Percentiles rank a stretch among this genome's conserved stretches.
Evolutionary conservation across 73 alveolate species (phyloP).

Genomic region (Diophrys appendiculata): DNA sequence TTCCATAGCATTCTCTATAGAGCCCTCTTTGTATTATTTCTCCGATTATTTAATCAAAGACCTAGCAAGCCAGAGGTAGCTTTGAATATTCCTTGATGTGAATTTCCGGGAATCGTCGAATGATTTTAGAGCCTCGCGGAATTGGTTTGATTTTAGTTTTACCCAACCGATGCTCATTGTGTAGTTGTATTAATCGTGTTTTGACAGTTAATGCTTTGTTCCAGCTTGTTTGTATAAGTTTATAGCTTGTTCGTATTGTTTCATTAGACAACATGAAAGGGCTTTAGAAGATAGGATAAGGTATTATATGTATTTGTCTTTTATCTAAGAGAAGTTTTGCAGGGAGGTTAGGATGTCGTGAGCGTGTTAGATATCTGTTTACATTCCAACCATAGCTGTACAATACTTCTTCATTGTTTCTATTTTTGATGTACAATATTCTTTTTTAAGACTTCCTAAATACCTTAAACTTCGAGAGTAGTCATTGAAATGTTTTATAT

Average conservation of each 20-base stretch:
- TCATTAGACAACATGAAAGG: not conserved
- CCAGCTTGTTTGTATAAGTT: not conserved
- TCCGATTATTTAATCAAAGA: not conserved
- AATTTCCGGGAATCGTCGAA: not conserved
- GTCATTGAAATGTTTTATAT: not conserved
- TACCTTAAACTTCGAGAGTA: not conserved
- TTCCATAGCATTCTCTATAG: not conserved
- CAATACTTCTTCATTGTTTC: not conserved
- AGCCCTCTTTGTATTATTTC: not conserved
- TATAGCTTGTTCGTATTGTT: not conserved
- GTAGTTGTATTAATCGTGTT: not conserved
- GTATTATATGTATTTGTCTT: not conserved
- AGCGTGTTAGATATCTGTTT: not conserved
- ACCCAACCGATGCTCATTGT: not conserved
- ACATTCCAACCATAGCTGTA: not conserved
- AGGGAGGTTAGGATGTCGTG: not conserved
- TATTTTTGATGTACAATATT: not conserved
- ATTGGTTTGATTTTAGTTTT: not conserved
- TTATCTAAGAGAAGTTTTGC: not conserved
- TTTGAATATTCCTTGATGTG: not conserved
- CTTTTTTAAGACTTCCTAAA: not conserved
- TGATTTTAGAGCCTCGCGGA: not conserved
- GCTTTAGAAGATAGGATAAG: not conserved
- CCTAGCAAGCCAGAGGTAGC: not conserved
- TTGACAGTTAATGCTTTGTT: not conserved